A percentile compares a stretch with the other conserved stretches of the same genome.
Conservation (phyloP, 495 filamentous ascomycete species). For the Penicillium subrubescens region DNA sequence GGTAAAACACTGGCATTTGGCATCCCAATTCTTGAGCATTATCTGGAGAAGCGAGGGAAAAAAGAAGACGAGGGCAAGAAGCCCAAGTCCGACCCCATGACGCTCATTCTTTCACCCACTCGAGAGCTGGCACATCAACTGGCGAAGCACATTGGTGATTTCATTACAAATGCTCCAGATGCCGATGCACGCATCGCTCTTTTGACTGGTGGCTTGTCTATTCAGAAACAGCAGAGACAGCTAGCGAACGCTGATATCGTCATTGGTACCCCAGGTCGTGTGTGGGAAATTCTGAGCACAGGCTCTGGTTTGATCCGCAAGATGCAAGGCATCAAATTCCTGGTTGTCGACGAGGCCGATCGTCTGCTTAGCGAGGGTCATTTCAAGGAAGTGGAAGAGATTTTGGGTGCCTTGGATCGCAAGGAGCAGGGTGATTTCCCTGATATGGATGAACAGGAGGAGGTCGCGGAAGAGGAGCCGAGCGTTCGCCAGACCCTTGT, state of each 20-base stretch:
- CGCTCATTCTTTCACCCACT: constrained; percentile 89
- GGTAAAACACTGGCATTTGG: constrained; percentile 98
- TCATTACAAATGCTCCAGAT: constrained; percentile 61
- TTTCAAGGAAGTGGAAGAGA: constrained; percentile 90
- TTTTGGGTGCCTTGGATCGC: constrained; percentile 73
- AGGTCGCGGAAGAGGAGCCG: constrained; percentile 26
- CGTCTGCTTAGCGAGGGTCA: constrained; percentile 88
- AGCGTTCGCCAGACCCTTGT: constrained; percentile 73
- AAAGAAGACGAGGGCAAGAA: constrained; percentile 26
- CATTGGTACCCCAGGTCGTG: constrained; percentile 85
- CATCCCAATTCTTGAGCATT: constrained; percentile 53
- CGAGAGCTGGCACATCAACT: constrained; percentile 93
- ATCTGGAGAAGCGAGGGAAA: constrained; percentile 36
- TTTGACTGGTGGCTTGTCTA: constrained; percentile 84
- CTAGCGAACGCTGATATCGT: constrained; percentile 79
- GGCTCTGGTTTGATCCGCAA: constrained; percentile 60
- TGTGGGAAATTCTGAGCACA: constrained; percentile 89
- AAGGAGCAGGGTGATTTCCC: constrained; percentile 39
- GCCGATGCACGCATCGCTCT: constrained; percentile 70
- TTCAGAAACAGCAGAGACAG: constrained; percentile 89
- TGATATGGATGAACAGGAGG: constrained; percentile 40
- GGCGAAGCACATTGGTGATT: constrained; percentile 71
- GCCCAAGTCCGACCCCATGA: constrained; percentile 56
- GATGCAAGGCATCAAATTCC: constrained; percentile 72
- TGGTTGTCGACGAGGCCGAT: constrained; percentile 95